phyloP scores from a whole-genome alignment of 2,329 filamentous ascomycete genomes.

The Daldinia sp. region DNA sequence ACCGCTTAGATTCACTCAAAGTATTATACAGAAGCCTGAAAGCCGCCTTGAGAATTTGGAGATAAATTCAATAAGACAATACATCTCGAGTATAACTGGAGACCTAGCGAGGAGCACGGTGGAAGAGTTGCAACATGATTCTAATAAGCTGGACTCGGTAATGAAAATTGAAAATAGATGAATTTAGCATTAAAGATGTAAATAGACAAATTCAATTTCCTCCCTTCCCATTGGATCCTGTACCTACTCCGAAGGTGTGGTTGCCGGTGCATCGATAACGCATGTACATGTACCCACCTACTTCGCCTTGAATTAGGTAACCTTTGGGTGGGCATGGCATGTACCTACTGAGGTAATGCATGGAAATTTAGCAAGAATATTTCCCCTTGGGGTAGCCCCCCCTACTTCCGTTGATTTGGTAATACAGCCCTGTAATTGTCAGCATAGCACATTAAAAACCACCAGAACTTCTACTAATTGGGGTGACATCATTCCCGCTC shows the following conservation, averaged over 20 bases:
- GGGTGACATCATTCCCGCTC: slow-evolving; percentile 32
- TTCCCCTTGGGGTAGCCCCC: slow-evolving; percentile 8
- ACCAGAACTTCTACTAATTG: slow-evolving; percentile 5
- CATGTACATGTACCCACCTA: not conserved
- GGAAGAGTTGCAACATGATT: slow-evolving; percentile 6
- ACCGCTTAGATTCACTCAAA: not conserved
- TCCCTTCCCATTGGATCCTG: slow-evolving; percentile 18
- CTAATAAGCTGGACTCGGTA: slow-evolving; percentile 8
- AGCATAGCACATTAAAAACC: slow-evolving; percentile 15
- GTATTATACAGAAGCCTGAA: not conserved
- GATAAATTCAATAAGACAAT: not conserved
- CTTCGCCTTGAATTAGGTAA: not conserved
- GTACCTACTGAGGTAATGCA: no score
- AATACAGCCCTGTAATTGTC: slow-evolving; percentile 25
- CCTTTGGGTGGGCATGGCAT: no score
- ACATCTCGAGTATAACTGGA: not conserved
- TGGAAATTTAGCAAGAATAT: slow-evolving; percentile 14
- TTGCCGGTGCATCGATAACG: slow-evolving; percentile 21
- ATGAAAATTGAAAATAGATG: slow-evolving; percentile 15
- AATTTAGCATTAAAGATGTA: slow-evolving; percentile 19
- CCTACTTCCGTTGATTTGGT: not conserved
- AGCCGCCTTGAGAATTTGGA: not conserved
- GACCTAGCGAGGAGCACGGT: not conserved
- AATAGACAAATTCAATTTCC: slow-evolving; percentile 20
- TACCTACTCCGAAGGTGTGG: slow-evolving; percentile 12